Evolutionary conservation across 1,284 basidiomycete species (phyloP).

Genomic region (Mycena sp.): DNA sequence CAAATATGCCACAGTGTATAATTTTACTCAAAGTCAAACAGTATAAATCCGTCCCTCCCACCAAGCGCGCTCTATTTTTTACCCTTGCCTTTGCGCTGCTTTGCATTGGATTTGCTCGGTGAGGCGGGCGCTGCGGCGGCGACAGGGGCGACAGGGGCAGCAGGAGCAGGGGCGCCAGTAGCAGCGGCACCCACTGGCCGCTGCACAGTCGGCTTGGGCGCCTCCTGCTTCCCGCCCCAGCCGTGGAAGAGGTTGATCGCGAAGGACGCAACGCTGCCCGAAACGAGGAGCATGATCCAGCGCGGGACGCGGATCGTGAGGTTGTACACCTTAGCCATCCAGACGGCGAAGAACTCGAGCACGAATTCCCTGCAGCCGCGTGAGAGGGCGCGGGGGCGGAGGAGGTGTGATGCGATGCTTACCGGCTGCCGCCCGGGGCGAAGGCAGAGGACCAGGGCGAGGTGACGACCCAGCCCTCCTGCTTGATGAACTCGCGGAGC

Average conservation of each 20-base stretch:
- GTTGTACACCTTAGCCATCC: constrained; percentile 61
- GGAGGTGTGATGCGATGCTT: constrained; percentile 35
- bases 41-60: background rate
- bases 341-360: constrained; percentile 66
- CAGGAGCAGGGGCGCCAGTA: background rate
- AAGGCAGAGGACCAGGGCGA: constrained; percentile 70
- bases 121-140: constrained; percentile 11
- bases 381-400: background rate
- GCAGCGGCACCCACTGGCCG: no score
- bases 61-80: constrained; percentile 23
- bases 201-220: background rate
- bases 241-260: constrained; percentile 65
- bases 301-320: constrained; percentile 58
- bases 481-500: constrained; percentile 69
- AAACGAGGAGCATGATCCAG: constrained; percentile 66
- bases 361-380: constrained; percentile 65
- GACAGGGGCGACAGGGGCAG: background rate
- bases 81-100: constrained; percentile 31
- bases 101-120: constrained; percentile 18
- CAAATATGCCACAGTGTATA: constrained; percentile 7
- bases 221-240: constrained; percentile 19
- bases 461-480: constrained; percentile 65
- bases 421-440: constrained; percentile 78
- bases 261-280: constrained; percentile 67
- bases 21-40: constrained; percentile 1